Conservation (phyloP, 2,329 filamentous ascomycete species). For the Monosporascus sp. region DNA sequence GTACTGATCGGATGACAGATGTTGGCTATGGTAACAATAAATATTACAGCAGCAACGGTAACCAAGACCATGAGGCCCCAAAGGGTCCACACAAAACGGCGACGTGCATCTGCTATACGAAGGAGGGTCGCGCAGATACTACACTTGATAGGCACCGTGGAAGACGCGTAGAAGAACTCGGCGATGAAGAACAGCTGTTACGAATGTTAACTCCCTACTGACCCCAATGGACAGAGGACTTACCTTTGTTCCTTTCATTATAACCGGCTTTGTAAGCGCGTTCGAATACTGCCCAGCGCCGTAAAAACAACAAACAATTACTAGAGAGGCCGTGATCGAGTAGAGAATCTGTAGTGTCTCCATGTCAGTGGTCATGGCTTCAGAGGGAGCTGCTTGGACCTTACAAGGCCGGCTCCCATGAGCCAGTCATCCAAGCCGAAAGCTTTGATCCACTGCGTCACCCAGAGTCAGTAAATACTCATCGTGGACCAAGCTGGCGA, state of each 20-base stretch:
- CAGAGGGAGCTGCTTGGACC: background rate
- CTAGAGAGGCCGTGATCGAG: slow-evolving; percentile 17
- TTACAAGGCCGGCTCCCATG: slow-evolving; percentile 21
- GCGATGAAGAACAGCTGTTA: slow-evolving; percentile 30
- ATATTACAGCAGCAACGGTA: slow-evolving; percentile 17
- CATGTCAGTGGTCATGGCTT: background rate
- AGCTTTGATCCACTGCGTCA: slow-evolving; percentile 13
- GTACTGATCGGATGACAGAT: slow-evolving; percentile 26
- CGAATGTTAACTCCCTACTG: background rate
- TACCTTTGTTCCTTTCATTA: slow-evolving; percentile 17
- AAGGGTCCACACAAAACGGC: slow-evolving; percentile 20
- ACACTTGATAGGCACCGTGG: slow-evolving; percentile 22
- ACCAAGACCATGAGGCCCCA: slow-evolving; percentile 19
- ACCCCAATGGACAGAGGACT: background rate
- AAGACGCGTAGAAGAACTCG: slow-evolving; percentile 32
- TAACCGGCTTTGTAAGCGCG: slow-evolving; percentile 6
- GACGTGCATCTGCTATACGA: slow-evolving; percentile 25
- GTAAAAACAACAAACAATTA: slow-evolving; percentile 22
- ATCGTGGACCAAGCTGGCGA: too few species aligned
- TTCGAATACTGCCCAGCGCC: slow-evolving; percentile 20
- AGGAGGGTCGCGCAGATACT: slow-evolving; percentile 25
- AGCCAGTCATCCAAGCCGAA: slow-evolving; percentile 20
- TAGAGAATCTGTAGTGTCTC: slow-evolving; percentile 16
- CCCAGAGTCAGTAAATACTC: too few species aligned
- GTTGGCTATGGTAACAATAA: slow-evolving; percentile 23